Evolutionary conservation across 192 early-diverging fungal genomes (phyloP).

Genomic region (Backusella sp.): DNA sequence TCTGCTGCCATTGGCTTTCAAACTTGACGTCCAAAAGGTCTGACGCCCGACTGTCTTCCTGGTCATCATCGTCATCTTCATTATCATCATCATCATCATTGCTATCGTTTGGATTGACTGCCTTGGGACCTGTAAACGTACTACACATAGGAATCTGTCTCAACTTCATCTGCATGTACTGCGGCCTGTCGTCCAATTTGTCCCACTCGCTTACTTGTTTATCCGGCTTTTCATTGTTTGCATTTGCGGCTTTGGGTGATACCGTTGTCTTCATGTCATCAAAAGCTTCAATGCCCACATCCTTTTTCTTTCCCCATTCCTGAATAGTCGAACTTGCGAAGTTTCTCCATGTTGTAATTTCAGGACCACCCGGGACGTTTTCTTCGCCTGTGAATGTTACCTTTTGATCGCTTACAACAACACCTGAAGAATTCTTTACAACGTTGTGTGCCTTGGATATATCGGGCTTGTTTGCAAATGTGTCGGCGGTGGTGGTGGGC

Average conservation of each 20-base stretch:
- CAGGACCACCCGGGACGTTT: background rate
- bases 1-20: background rate
- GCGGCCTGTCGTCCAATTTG: background rate
- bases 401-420: background rate
- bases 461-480: background rate
- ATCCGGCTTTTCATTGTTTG: background rate
- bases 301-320: background rate
- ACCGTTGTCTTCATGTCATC: background rate
- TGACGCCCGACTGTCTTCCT: background rate
- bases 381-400: background rate
- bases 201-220: background rate
- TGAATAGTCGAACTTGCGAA: background rate
- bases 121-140: background rate
- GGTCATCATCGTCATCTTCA: background rate
- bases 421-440: background rate
- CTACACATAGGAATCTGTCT: background rate
- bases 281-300: background rate
- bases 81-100: background rate
- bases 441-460: background rate
- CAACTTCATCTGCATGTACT: conserved; percentile 15
- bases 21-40: background rate
- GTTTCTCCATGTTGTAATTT: background rate
- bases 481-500: background rate
- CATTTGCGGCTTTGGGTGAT: background rate
- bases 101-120: background rate